Evolutionary conservation across 805 yeast species (phyloP).

Genomic region (Yamadazyma olivae): DNA sequence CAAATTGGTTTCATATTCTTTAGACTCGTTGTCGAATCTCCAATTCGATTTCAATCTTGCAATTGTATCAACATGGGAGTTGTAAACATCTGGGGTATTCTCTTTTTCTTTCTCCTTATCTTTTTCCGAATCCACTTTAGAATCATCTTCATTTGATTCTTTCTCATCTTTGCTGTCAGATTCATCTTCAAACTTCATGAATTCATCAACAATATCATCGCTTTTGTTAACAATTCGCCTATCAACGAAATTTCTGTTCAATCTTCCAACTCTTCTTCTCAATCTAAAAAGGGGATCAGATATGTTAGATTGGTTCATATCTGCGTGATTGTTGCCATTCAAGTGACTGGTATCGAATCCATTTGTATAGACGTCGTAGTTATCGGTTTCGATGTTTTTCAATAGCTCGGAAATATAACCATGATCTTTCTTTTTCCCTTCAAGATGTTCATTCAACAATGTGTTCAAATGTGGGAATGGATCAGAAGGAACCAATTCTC

Average conservation of each 20-base stretch:
- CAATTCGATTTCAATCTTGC: slow-evolving; percentile 59
- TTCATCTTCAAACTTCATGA: slow-evolving; percentile 33
- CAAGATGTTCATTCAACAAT: slow-evolving; percentile 26
- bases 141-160: slow-evolving; percentile 22
- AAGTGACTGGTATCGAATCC: slow-evolving; percentile 28
- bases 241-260: slow-evolving; percentile 70
- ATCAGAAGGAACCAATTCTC: slow-evolving; percentile 46
- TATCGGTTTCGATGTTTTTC: slow-evolving; percentile 35
- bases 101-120: slow-evolving; percentile 8
- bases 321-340: slow-evolving; percentile 5
- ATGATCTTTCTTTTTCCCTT: slow-evolving; percentile 18
- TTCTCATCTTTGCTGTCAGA: slow-evolving; percentile 8
- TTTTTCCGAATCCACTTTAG: slow-evolving; percentile 14
- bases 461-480: slow-evolving; percentile 49
- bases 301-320: slow-evolving; percentile 22
- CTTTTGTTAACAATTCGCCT: slow-evolving; percentile 40
- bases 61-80: slow-evolving; percentile 40
- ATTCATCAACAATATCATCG: slow-evolving; percentile 34
- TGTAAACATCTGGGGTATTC: slow-evolving; percentile 38
- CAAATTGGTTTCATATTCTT: slow-evolving; percentile 34
- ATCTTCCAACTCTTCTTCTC: slow-evolving; percentile 74
- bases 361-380: slow-evolving; percentile 37
- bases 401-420: slow-evolving; percentile 39
- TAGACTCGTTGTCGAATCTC: slow-evolving; percentile 62
- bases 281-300: slow-evolving; percentile 57